Evolutionary conservation across 441 rosid genomes (phyloP).

Genomic region (Metrosideros polymorpha): DNA sequence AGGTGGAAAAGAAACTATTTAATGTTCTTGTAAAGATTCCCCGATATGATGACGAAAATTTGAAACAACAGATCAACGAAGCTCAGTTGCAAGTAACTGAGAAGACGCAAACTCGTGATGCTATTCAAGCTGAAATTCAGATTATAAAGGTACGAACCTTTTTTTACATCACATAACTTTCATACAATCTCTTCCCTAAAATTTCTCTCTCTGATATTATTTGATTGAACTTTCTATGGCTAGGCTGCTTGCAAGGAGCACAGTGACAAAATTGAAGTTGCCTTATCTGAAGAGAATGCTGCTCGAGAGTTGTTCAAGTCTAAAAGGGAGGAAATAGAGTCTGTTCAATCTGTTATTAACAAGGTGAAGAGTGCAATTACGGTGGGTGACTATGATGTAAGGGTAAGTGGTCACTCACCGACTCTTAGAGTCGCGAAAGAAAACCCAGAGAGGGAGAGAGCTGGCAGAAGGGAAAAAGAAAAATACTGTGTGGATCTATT

Average conservation of each 20-base stretch:
- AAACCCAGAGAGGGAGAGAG: background rate
- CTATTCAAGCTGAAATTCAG: slow-evolving; percentile 44
- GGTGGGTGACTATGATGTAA: slow-evolving; percentile 50
- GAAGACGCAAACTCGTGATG: slow-evolving; percentile 59
- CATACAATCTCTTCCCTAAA: background rate
- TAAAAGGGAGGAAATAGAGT: slow-evolving; percentile 65
- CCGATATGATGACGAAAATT: slow-evolving; percentile 47
- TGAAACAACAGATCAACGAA: slow-evolving; percentile 40
- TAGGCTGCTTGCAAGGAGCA: slow-evolving; percentile 47
- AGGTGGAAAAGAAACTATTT: slow-evolving; percentile 42
- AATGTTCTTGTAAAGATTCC: slow-evolving; percentile 55
- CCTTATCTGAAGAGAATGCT: slow-evolving; percentile 47
- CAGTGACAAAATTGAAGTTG: slow-evolving; percentile 26
- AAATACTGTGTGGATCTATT: background rate
- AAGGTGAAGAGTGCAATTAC: slow-evolving; percentile 41
- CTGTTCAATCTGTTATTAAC: slow-evolving; percentile 40
- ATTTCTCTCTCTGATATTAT: background rate
- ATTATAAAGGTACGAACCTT: slow-evolving; percentile 33
- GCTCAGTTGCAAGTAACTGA: slow-evolving; percentile 48
- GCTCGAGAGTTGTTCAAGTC: slow-evolving; percentile 45
- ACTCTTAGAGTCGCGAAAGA: background rate
- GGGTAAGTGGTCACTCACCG: slow-evolving; percentile 25
- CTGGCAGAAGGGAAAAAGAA: background rate
- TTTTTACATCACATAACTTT: background rate
- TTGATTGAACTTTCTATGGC: background rate